phyloP scores from a whole-genome alignment of 2,329 filamentous ascomycete species.

The Tolypocladium guangdongense region DNA sequence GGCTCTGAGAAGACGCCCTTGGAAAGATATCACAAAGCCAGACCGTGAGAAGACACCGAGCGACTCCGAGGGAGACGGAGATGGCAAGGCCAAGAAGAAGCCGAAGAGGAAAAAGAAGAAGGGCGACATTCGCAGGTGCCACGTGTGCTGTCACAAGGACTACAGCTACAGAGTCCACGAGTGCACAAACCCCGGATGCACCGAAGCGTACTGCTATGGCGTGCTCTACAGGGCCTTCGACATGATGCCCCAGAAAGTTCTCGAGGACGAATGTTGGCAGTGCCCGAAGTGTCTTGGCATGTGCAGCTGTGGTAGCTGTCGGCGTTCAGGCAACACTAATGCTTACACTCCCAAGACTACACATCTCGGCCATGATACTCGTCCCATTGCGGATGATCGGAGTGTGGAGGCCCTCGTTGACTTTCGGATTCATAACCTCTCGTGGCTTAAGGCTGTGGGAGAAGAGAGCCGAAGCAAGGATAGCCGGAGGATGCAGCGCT shows the following conservation, averaged over 20 bases:
- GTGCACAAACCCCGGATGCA: slow-evolving; percentile 61
- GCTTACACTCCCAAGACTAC: slow-evolving; percentile 84
- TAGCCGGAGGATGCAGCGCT: slow-evolving; percentile 44
- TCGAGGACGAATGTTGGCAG: slow-evolving; percentile 74
- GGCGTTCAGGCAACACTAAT: slow-evolving; percentile 51
- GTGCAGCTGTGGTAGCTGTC: slow-evolving; percentile 78
- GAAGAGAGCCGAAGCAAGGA: slow-evolving; percentile 47
- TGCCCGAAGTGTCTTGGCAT: slow-evolving; percentile 80
- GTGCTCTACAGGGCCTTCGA: slow-evolving; percentile 86
- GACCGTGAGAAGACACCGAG: slow-evolving; percentile 33
- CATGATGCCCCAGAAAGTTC: slow-evolving; percentile 69
- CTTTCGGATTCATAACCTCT: slow-evolving; percentile 78
- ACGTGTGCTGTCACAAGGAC: slow-evolving; percentile 74
- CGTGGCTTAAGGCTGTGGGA: slow-evolving; percentile 58
- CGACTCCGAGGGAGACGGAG: slow-evolving; percentile 49
- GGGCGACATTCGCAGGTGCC: slow-evolving; percentile 53
- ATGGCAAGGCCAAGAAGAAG: slow-evolving; percentile 49
- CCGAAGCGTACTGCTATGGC: slow-evolving; percentile 81
- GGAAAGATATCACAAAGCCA: slow-evolving; percentile 66
- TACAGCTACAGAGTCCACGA: slow-evolving; percentile 75
- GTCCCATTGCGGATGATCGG: slow-evolving; percentile 77
- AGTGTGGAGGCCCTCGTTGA: slow-evolving; percentile 87
- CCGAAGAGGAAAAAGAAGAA: slow-evolving; percentile 42
- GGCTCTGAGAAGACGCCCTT: slow-evolving; percentile 69
- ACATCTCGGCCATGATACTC: slow-evolving; percentile 82